Evolutionary conservation across 371 early-diverging fungal genomes (phyloP).

Genomic region (Zychaea mexicana): DNA sequence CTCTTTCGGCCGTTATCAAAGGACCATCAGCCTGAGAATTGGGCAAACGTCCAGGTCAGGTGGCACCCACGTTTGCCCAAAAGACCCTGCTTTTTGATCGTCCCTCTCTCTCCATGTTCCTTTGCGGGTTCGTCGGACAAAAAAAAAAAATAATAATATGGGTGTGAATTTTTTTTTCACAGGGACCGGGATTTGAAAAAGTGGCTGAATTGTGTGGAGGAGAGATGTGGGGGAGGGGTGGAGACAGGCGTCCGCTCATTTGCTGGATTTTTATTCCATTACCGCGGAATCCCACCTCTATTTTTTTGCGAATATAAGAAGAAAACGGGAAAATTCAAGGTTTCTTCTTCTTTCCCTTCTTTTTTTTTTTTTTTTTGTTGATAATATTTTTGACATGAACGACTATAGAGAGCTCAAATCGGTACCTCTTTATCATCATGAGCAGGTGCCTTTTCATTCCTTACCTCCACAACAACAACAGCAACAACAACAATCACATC

Average conservation of each 20-base stretch:
- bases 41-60: neutral
- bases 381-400: conserved; percentile 13
- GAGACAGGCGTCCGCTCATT: neutral
- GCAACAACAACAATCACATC: neutral
- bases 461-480: conserved; percentile 24
- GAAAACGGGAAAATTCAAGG: conserved; percentile 6
- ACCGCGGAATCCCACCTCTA: conserved; percentile 2
- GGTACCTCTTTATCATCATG: conserved; percentile 44
- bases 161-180: neutral
- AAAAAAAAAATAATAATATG: neutral
- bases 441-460: conserved; percentile 41
- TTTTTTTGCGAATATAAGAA: conserved; percentile 10
- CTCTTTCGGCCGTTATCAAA: neutral
- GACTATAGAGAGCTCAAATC: conserved; percentile 20
- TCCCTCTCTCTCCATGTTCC: too few relatives aligned
- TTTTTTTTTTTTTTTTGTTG: conserved; percentile 5
- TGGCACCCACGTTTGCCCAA: neutral
- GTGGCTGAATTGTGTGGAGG: neutral
- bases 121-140: neutral
- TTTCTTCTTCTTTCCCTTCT: conserved; percentile 1
- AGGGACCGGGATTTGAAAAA: neutral
- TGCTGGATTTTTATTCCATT: neutral
- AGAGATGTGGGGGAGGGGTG: neutral
- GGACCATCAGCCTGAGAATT: conserved; percentile 1
- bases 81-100: conserved; percentile 1